phyloP scores from a whole-genome alignment of 495 filamentous ascomycete species.

The Immersiella caudata region DNA sequence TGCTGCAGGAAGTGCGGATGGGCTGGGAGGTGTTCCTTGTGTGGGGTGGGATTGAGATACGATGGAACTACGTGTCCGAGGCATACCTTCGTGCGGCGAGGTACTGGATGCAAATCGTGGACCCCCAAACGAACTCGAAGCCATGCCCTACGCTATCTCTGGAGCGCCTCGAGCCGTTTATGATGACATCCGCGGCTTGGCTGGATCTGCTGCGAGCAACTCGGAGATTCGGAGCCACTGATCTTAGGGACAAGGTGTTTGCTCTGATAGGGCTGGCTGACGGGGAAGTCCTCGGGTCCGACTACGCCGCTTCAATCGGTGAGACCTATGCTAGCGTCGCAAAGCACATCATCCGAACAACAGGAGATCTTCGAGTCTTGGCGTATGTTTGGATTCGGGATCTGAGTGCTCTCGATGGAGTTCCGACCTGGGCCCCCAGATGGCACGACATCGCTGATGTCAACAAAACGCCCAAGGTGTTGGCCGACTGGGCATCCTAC shows the following conservation, averaged over 20 bases:
- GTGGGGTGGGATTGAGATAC: not conserved
- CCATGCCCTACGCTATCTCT: not conserved
- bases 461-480: not conserved
- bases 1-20: slow-evolving; percentile 3
- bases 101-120: not conserved
- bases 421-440: not conserved
- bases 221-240: slow-evolving; percentile 5
- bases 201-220: not conserved
- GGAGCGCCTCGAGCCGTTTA: not conserved
- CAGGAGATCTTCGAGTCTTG: slow-evolving; percentile 3
- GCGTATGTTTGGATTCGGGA: slow-evolving; percentile 1
- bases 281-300: not conserved
- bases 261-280: slow-evolving; percentile 1
- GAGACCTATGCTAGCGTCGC: not conserved
- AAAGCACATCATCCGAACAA: not conserved
- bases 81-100: not conserved
- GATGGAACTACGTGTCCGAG: not conserved
- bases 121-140: not conserved
- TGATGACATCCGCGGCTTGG: not conserved
- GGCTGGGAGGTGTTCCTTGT: not conserved
- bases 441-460: slow-evolving; percentile 9
- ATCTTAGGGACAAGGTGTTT: slow-evolving; percentile 12
- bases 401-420: not conserved
- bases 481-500: not conserved
- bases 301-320: not conserved